Percentiles rank a stretch among this genome's conserved stretches.
These are phyloP conservation scores for Myrica gale DNA, from an alignment of 306 rosid genomes.

Conservation along the genomic window DNA sequence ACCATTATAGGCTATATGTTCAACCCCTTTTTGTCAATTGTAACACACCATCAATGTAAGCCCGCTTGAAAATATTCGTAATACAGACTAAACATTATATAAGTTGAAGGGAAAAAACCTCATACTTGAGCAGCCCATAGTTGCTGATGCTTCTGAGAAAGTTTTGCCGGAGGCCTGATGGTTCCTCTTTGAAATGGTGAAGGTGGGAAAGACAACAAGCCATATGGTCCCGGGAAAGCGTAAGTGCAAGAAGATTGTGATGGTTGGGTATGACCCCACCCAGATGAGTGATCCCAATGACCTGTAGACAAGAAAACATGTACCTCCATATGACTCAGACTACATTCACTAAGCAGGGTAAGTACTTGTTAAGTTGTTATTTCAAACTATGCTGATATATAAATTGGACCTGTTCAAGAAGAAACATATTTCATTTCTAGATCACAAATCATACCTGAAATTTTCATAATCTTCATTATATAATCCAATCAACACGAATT, in stretches of 20 bases:
- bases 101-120: slow-evolving; percentile 3
- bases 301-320: slow-evolving; percentile 36
- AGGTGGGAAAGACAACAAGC: slow-evolving; percentile 30
- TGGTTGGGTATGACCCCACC: slow-evolving; percentile 50
- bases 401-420: not conserved
- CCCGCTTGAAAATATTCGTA: too few species aligned
- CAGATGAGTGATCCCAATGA: slow-evolving; percentile 43
- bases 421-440: not conserved
- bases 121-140: slow-evolving; percentile 60
- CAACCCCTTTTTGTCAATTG: too few species aligned
- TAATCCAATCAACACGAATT: not conserved
- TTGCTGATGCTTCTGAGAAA: slow-evolving; percentile 49
- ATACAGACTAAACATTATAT: slow-evolving; percentile 1
- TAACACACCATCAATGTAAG: too few species aligned
- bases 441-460: not conserved
- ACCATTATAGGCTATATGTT: too few species aligned
- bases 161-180: slow-evolving; percentile 31
- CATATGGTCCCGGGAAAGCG: slow-evolving; percentile 33
- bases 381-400: too few species aligned
- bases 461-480: not conserved
- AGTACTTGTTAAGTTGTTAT: too few species aligned
- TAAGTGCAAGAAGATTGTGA: slow-evolving; percentile 32
- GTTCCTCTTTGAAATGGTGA: slow-evolving; percentile 33
- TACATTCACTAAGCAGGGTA: slow-evolving; percentile 1
- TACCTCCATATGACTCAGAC: slow-evolving; percentile 19